A percentile compares a stretch with the other conserved stretches of the same genome.
Conservation (phyloP, 352 stramenopile species). For the Pythium sp. region DNA sequence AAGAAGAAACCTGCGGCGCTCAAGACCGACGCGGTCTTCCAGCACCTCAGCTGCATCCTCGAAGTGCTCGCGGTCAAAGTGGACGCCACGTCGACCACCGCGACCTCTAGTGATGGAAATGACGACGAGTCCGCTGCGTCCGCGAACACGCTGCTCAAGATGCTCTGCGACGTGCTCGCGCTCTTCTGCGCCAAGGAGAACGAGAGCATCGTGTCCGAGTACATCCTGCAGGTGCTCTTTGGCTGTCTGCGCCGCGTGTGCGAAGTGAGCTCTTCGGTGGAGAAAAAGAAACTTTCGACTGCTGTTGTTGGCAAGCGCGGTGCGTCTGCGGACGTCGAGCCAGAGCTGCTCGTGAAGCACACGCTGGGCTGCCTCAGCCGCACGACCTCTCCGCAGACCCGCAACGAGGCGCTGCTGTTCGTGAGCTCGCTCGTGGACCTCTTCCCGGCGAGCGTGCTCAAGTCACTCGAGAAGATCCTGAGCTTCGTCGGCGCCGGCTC, state of each 20-base stretch:
- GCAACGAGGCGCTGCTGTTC: constrained; percentile 81
- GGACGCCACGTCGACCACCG: constrained; percentile 23
- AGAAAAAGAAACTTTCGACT: constrained; percentile 8
- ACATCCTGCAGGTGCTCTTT: constrained; percentile 81
- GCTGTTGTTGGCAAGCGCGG: constrained; percentile 4
- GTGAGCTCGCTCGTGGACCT: constrained; percentile 77
- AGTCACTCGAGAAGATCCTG: constrained; percentile 78
- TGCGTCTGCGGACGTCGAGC: constrained; percentile 29
- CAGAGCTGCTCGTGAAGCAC: constrained; percentile 75
- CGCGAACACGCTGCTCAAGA: constrained; percentile 42
- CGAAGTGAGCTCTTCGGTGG: constrained; percentile 29
- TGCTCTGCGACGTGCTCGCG: constrained; percentile 53
- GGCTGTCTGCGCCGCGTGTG: constrained; percentile 72
- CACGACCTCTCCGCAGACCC: constrained; percentile 69
- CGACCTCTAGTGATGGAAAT: constrained; percentile 9
- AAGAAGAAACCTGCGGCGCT: constrained; percentile 18
- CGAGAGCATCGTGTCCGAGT: constrained; percentile 63
- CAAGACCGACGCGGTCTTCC: constrained; percentile 24
- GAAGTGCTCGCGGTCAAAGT: constrained; percentile 78
- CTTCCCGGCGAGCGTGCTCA: constrained; percentile 65
- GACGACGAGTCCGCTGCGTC: constrained; percentile 27
- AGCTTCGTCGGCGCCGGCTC: constrained; percentile 53
- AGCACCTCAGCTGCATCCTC: constrained; percentile 68
- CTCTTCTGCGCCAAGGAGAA: constrained; percentile 56
- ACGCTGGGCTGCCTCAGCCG: constrained; percentile 64